phyloP scores from a whole-genome alignment of 1,284 basidiomycete genomes.

The Malassezia arunalokei region DNA sequence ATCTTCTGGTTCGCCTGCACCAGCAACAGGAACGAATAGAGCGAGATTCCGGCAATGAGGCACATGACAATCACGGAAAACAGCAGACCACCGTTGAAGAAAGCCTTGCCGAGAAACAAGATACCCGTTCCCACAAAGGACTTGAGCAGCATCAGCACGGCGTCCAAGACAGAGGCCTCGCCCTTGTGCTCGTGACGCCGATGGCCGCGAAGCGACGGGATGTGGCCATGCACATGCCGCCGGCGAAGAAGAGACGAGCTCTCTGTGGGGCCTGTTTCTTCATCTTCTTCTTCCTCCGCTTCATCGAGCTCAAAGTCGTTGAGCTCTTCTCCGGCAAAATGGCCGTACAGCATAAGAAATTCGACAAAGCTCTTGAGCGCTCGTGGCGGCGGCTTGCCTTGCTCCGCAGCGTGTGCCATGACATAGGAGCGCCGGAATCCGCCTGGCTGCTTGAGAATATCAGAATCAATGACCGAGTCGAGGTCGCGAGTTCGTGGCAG shows the following conservation, averaged over 20 bases:
- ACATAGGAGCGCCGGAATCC: conserved; percentile 42
- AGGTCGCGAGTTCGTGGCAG: conserved; percentile 35
- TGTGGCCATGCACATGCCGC: conserved; percentile 12
- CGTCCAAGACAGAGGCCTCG: conserved; percentile 40
- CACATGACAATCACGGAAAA: conserved; percentile 73
- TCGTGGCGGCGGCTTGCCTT: conserved; percentile 34
- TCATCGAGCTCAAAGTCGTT: conserved; percentile 30
- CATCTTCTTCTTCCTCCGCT: not conserved
- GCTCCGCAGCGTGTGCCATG: conserved; percentile 29
- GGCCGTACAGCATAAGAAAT: conserved; percentile 41
- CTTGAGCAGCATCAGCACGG: conserved; percentile 52
- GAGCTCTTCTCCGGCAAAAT: conserved; percentile 41
- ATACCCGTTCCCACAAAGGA: conserved; percentile 94
- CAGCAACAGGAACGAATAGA: conserved; percentile 87
- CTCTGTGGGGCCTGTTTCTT: conserved; percentile 11
- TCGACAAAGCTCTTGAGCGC: conserved; percentile 43
- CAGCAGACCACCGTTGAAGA: conserved; percentile 85
- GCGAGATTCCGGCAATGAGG: conserved; percentile 71
- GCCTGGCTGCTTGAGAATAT: conserved; percentile 38
- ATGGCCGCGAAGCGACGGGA: conserved; percentile 5
- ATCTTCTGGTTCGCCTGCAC: conserved; percentile 79
- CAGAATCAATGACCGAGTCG: conserved; percentile 33
- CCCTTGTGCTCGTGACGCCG: conserved; percentile 8
- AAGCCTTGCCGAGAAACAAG: conserved; percentile 91
- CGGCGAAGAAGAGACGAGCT: conserved; percentile 23